Evolutionary conservation across 371 early-diverging fungal genomes (phyloP).

Genomic region (Mortierella sp.): DNA sequence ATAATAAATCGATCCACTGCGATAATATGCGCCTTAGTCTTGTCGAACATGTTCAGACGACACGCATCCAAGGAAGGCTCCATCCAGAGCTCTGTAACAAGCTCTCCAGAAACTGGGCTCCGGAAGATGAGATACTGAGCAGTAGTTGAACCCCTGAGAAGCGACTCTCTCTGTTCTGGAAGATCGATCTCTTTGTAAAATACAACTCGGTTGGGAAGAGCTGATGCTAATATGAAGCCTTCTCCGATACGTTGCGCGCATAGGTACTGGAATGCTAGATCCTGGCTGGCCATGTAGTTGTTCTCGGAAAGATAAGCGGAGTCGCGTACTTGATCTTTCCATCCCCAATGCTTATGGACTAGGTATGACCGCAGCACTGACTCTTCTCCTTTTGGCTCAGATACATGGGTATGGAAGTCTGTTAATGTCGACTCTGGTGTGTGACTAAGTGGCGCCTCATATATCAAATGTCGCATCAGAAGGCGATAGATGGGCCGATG

Average conservation of each 20-base stretch:
- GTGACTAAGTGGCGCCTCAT: slow-evolving; percentile 31
- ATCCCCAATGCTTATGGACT: slow-evolving; percentile 70
- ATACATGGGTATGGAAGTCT: slow-evolving; percentile 52
- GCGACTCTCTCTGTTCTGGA: slow-evolving; percentile 18
- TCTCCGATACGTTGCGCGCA: slow-evolving; percentile 71
- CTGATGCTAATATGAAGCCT: slow-evolving; percentile 70
- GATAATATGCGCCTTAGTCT: slow-evolving; percentile 64
- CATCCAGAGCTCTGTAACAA: slow-evolving; percentile 81
- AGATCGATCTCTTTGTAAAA: slow-evolving; percentile 73
- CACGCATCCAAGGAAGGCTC: slow-evolving; percentile 68
- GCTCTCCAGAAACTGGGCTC: slow-evolving; percentile 61
- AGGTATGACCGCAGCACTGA: slow-evolving; percentile 71
- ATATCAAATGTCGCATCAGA: slow-evolving; percentile 49
- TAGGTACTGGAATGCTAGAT: slow-evolving; percentile 75
- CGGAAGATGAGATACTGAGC: slow-evolving; percentile 76
- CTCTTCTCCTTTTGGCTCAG: slow-evolving; percentile 55
- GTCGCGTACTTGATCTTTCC: slow-evolving; percentile 73
- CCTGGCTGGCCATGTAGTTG: slow-evolving; percentile 70
- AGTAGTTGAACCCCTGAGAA: slow-evolving; percentile 58
- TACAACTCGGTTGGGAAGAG: slow-evolving; percentile 63
- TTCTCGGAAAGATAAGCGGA: slow-evolving; percentile 54
- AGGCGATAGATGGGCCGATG: slow-evolving; percentile 45
- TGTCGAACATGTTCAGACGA: slow-evolving; percentile 50
- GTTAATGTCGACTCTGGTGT: slow-evolving; percentile 31
- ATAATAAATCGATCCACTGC: slow-evolving; percentile 66